phyloP scores from a whole-genome alignment of 2,329 filamentous ascomycete genomes.

The Trichoderma atroviride region DNA sequence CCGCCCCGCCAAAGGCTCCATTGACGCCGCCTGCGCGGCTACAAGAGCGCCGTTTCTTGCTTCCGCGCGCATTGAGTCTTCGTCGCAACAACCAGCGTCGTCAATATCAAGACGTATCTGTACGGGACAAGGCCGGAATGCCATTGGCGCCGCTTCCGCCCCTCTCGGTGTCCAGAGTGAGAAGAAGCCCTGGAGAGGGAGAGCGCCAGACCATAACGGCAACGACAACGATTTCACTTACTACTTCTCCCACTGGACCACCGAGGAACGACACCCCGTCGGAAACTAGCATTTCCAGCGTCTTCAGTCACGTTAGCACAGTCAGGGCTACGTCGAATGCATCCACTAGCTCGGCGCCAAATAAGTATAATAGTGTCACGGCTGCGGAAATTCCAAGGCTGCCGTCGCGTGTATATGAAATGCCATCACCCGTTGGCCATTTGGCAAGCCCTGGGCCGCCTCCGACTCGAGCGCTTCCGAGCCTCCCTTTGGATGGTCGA shows the following conservation, averaged over 20 bases:
- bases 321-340: not conserved
- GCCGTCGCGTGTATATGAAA: conserved; percentile 23
- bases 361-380: not conserved
- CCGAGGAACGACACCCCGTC: not conserved
- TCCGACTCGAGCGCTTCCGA: conserved; percentile 48
- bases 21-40: conserved; percentile 53
- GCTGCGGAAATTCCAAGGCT: conserved; percentile 13
- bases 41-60: conserved; percentile 50
- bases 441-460: conserved; percentile 47
- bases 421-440: conserved; percentile 28
- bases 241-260: not conserved
- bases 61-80: conserved; percentile 29
- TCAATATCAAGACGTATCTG: not conserved
- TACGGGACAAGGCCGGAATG: not conserved
- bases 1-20: conserved; percentile 31
- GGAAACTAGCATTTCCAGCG: conserved; percentile 9
- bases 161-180: not conserved
- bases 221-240: conserved; percentile 2
- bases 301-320: conserved; percentile 5
- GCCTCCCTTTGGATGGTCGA: conserved; percentile 30
- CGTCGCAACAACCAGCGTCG: not conserved
- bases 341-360: not conserved
- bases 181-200: not conserved
- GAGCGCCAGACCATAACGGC: not conserved
- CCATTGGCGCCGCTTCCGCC: conserved; percentile 4